Evolutionary conservation across 2,329 filamentous ascomycete genomes (phyloP).

Genomic region (Aspergillus chevalieri): DNA sequence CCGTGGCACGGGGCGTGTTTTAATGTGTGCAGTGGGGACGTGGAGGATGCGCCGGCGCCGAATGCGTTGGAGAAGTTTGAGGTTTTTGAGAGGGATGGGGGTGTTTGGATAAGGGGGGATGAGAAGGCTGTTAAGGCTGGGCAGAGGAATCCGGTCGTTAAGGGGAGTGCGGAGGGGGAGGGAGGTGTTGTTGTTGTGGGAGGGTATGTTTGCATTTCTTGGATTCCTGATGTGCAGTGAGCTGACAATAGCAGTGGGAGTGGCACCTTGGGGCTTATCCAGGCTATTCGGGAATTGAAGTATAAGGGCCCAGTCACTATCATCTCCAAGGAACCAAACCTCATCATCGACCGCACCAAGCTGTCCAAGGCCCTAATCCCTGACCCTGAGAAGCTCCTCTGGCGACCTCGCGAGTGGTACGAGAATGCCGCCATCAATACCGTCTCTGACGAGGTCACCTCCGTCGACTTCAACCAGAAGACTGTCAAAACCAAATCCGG

Average conservation of each 20-base stretch:
- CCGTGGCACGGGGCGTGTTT: constrained; percentile 99
- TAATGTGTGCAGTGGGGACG: constrained; percentile 79
- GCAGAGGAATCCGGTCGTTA: constrained; percentile 66
- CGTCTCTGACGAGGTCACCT: constrained; percentile 57
- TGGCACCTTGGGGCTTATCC: constrained; percentile 72
- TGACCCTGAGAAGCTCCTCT: constrained; percentile 70
- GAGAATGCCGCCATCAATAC: constrained; percentile 54
- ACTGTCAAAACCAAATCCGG: constrained; percentile 69
- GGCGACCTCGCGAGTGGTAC: constrained; percentile 73
- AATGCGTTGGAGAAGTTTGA: constrained; percentile 81
- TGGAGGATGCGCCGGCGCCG: constrained; percentile 88
- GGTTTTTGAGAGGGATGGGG: constrained; percentile 71
- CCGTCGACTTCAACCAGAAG: constrained; percentile 69
- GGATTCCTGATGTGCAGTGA: not conserved
- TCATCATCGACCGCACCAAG: constrained; percentile 89
- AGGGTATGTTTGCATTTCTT: constrained; percentile 41
- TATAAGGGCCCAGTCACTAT: constrained; percentile 75
- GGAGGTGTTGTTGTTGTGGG: constrained; percentile 74
- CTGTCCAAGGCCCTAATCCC: constrained; percentile 87
- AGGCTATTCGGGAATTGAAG: constrained; percentile 74
- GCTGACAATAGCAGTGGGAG: constrained; percentile 54
- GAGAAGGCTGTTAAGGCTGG: constrained; percentile 71
- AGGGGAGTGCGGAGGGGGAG: constrained; percentile 54
- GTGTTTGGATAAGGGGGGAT: constrained; percentile 76
- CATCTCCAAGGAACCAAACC: constrained; percentile 75